Evolutionary conservation across 768 basidiomycete species (phyloP).

Genomic region (Xerocomellus amylosporus): DNA sequence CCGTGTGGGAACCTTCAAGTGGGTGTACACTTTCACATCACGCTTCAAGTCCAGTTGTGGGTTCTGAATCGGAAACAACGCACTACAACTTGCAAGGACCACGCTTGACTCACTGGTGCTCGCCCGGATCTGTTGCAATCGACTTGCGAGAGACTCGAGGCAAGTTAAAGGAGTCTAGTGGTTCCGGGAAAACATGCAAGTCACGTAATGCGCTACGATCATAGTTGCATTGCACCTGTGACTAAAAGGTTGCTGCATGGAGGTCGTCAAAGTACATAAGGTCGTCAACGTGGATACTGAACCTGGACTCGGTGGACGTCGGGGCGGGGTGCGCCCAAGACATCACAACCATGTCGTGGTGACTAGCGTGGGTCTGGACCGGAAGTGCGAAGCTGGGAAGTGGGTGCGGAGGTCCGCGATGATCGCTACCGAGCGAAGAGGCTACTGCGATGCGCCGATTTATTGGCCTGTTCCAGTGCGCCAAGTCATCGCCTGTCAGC

Average conservation of each 20-base stretch:
- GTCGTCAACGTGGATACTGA: conserved; percentile 21
- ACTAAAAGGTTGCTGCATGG: conserved; percentile 5
- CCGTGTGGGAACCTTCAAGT: background rate
- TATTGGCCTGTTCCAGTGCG: conserved; percentile 14
- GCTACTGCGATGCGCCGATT: conserved; percentile 19
- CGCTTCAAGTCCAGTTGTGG: background rate
- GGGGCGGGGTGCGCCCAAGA: conserved; percentile 13
- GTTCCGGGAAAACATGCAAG: conserved; percentile 3
- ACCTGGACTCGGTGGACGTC: conserved; percentile 13
- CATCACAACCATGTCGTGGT: conserved; percentile 11
- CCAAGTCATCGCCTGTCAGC: conserved; percentile 39
- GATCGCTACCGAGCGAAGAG: conserved; percentile 23
- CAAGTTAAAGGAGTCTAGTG: background rate
- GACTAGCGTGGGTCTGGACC: conserved; percentile 20
- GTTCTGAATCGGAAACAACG: background rate
- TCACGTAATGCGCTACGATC: conserved; percentile 8
- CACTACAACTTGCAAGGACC: background rate
- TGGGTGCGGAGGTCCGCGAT: conserved; percentile 19
- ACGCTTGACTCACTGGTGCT: background rate
- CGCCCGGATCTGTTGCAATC: background rate
- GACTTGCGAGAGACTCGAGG: background rate
- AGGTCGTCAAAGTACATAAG: conserved; percentile 28
- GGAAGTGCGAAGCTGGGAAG: conserved; percentile 19
- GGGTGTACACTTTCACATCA: no score
- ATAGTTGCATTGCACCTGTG: conserved; percentile 7